These are phyloP conservation scores for Trichoderma sp. DNA, from an alignment of 2,329 filamentous ascomycete genomes.

Conservation along the genomic window DNA sequence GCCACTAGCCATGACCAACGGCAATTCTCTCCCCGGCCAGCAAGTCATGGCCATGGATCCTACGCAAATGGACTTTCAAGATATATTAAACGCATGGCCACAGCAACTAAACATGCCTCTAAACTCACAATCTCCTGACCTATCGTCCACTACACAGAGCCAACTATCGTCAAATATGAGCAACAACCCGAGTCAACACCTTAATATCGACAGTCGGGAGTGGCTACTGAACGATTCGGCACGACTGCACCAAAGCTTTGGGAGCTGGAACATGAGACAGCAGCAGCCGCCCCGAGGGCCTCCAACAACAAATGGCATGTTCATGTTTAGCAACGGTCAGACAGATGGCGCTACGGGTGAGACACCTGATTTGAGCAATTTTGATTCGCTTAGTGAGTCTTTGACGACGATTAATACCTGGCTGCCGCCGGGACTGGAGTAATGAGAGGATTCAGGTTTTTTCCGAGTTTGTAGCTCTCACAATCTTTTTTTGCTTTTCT, in stretches of 20 bases:
- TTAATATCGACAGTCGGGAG: constrained; percentile 53
- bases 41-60: constrained; percentile 27
- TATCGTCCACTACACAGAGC: constrained; percentile 16
- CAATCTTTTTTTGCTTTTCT: background rate
- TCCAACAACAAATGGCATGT: constrained; percentile 31
- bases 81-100: constrained; percentile 34
- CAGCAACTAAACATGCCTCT: constrained; percentile 15
- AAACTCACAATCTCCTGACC: background rate
- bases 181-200: constrained; percentile 30
- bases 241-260: constrained; percentile 60
- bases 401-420: constrained; percentile 39
- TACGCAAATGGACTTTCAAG: constrained; percentile 30
- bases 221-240: constrained; percentile 61
- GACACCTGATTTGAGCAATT: constrained; percentile 32
- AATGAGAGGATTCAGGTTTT: background rate
- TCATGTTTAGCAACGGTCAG: constrained; percentile 35
- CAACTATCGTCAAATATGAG: constrained; percentile 27
- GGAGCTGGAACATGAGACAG: constrained; percentile 51
- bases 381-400: constrained; percentile 37
- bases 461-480: background rate
- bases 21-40: constrained; percentile 1
- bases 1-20: constrained; percentile 14
- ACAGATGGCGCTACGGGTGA: constrained; percentile 25
- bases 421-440: constrained; percentile 41
- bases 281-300: constrained; percentile 24